Evolutionary conservation across 441 rosid species (phyloP), one percentile per base, ranked within the genome.

Genomic region (Populus tomentosa): DNA sequence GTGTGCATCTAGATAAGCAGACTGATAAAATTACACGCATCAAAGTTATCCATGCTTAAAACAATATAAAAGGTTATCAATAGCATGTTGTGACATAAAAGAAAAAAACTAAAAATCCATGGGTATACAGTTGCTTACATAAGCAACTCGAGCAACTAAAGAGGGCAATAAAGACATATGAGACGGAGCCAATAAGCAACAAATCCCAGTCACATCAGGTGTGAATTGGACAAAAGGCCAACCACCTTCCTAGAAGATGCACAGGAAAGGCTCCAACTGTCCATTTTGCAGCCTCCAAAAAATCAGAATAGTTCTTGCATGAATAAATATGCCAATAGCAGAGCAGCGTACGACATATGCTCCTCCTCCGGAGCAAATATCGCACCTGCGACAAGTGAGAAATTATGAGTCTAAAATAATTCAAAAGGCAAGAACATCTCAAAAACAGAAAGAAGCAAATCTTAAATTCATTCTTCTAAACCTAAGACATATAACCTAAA

Each of bases 291-390:
- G 89, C 96, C 91, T 87, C 92, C 94, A 88, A 91, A 91, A 86
- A 88, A 46, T 85, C 88, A 89, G 85, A 87, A 85, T 88, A 82
- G 81, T 86, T 87, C 86, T 84, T 84, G 92, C 83, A 87, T 80
- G 87, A 83, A 84, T 75, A 83, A 86, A 82, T 89, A 87, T 89
- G 86, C 88, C 95, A 90, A 86, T 86, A 82, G 88, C 87, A 88
- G 90, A 62, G 95, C 95, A 91, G 95, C 91, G 94, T 91, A 91
- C 94, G 95, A 91, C 95, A 91, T 88, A 81, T 91, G 95, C 95
- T 91, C 95, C 95, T 86, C 91, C 86, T 83, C 91, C 70, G 95
- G 95, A 91, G 95, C 95, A 91, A 87, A 91, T 91, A 91, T 91
- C 95, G 95, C 95, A 91, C 95, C 95, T 91, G 93, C 93, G 90